These are phyloP conservation scores for Penicillium angulare DNA, from an alignment of 495 filamentous ascomycete species.

Conservation along the genomic window DNA sequence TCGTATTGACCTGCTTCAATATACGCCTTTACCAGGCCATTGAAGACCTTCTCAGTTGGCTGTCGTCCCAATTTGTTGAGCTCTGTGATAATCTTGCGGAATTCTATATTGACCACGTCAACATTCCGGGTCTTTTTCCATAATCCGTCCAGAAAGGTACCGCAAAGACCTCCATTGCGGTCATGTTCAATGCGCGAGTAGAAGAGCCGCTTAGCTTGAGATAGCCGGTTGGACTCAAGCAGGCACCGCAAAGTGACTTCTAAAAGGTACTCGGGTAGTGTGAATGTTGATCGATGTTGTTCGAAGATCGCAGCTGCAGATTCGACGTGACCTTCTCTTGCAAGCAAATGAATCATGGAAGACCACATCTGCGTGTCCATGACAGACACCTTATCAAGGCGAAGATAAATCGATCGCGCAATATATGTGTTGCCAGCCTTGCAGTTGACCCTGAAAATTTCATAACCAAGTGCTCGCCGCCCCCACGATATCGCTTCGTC, in stretches of 20 bases:
- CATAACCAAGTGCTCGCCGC: conserved; percentile 29
- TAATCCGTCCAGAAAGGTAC: conserved; percentile 39
- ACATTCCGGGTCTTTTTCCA: conserved; percentile 46
- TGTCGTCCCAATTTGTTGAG: conserved; percentile 24
- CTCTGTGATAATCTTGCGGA: conserved; percentile 28
- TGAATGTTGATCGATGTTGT: conserved; percentile 26
- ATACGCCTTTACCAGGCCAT: conserved; percentile 41
- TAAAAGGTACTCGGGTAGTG: conserved; percentile 29
- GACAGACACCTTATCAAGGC: conserved; percentile 33
- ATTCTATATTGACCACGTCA: conserved; percentile 35
- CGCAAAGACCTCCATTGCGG: conserved; percentile 35
- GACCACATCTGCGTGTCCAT: conserved; percentile 40
- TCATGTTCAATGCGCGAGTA: conserved; percentile 31
- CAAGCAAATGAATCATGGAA: conserved; percentile 37
- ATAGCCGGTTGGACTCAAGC: conserved; percentile 40
- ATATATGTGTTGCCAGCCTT: conserved; percentile 39
- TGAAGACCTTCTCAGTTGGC: conserved; percentile 43
- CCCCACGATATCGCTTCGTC: conserved; percentile 25
- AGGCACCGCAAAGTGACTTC: conserved; percentile 42
- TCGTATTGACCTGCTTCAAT: conserved; percentile 35
- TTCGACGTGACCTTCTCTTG: conserved; percentile 41
- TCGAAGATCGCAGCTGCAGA: conserved; percentile 36
- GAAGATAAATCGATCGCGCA: conserved; percentile 38
- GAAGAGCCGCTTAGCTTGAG: conserved; percentile 36
- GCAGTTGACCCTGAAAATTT: conserved; percentile 40